Conservation (phyloP, 306 rosid genomes). For the Lathyrus sativus region DNA sequence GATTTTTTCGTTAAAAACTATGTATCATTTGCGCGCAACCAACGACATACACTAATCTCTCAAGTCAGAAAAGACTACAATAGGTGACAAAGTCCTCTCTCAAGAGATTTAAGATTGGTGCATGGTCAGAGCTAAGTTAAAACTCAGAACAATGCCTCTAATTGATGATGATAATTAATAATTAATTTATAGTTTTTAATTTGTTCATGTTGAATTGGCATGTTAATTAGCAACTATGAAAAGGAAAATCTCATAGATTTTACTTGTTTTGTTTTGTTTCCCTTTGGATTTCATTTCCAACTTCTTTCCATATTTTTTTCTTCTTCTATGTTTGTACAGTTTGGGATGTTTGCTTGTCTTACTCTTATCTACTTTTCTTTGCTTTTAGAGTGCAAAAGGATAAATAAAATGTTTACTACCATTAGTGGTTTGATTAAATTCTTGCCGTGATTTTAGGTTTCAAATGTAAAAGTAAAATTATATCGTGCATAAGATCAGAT, state of each 20-base stretch:
- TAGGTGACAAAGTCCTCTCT: no score
- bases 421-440: conserved; percentile 33
- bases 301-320: conserved; percentile 37
- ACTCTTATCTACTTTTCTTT: conserved; percentile 38
- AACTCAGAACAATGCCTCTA: no score
- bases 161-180: conserved; percentile 14
- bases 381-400: conserved; percentile 41
- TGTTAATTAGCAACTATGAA: conserved; percentile 46
- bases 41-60: no score
- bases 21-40: no score
- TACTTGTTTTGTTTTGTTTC: conserved; percentile 28
- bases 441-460: conserved; percentile 38
- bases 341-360: conserved; percentile 65
- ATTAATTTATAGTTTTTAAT: conserved; percentile 19
- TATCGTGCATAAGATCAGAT: no score
- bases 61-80: no score
- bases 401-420: conserved; percentile 28
- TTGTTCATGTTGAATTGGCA: conserved; percentile 40
- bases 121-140: no score
- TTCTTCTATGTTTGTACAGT: conserved; percentile 45
- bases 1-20: no score
- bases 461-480: background rate
- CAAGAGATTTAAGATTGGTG: no score
- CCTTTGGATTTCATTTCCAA: conserved; percentile 37
- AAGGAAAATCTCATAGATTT: conserved; percentile 37